These are phyloP conservation scores for Fusarium keratoplasticum DNA, from an alignment of 2,329 filamentous ascomycete species.

Conservation along the genomic window DNA sequence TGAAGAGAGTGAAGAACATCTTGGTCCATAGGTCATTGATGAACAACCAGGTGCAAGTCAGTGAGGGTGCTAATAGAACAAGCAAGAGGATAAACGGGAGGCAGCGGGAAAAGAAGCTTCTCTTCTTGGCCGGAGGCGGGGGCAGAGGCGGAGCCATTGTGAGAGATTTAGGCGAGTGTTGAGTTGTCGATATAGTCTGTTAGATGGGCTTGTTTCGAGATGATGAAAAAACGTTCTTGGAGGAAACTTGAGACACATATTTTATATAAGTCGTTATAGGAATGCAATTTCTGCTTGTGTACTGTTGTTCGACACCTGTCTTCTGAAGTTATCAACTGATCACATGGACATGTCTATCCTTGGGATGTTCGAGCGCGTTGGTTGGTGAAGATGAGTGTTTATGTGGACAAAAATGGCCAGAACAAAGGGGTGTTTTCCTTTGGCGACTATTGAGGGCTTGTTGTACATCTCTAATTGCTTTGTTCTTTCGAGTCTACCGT, in stretches of 20 bases:
- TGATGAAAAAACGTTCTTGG: no score
- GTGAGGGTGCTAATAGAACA: background rate
- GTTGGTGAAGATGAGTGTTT: background rate
- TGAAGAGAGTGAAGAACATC: slow-evolving; percentile 46
- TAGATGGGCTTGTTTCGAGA: background rate
- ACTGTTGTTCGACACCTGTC: background rate
- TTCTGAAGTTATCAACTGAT: background rate
- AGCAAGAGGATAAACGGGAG: slow-evolving; percentile 15
- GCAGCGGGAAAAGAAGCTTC: background rate
- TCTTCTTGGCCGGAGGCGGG: background rate
- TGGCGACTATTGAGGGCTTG: background rate
- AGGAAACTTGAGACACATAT: background rate
- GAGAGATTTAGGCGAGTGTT: background rate
- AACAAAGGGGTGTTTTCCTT: background rate
- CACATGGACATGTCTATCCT: background rate
- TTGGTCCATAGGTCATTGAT: slow-evolving; percentile 28
- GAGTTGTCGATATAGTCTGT: background rate
- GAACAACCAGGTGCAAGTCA: slow-evolving; percentile 27
- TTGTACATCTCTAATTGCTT: background rate
- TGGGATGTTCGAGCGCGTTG: background rate
- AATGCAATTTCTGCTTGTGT: background rate
- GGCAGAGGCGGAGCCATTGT: background rate
- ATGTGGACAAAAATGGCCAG: background rate
- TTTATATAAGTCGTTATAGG: background rate
- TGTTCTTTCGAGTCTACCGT: background rate